Evolutionary conservation across 148 eudicot genomes (phyloP), one percentile per base, ranked within the genome.

Genomic region (Suaeda aralocaspica): DNA sequence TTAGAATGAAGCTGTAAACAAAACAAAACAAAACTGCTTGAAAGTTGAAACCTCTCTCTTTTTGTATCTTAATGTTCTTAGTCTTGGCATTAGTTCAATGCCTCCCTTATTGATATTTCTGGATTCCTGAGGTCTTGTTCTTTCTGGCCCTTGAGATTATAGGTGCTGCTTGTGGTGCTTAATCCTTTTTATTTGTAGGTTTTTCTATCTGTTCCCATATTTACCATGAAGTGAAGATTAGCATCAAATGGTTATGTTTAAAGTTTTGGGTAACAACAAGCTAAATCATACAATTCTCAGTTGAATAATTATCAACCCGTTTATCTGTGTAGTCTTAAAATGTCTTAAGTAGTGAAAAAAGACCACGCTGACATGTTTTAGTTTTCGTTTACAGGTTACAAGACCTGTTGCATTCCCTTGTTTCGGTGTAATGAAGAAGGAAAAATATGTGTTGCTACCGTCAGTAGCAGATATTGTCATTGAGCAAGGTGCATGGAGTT

Each of bases 391-490:
- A 74, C 72, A 92, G 98, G 88, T 86, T 26, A 83, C 80, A 57
- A 86, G 82, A 74, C 96, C 96, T 18, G 90, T 88, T 65, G 78
- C 87, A 45, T 83, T 92, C 64, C 93, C 96, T 13, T 92, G 91
- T 74, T 88, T 92, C 70, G 98, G 98, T 36, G 91, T 74, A 39
- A 69, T 86, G 83, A 86, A 81, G 84, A 89, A 85, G 80, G 96
- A 92, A 84, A 92, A 92, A 79, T 84, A 92, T 79, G 79, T 89
- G 31, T 42, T 88, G 33, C 68, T 92, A 77, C 88, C 91, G 61
- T 86, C 93, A 14, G 96, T 89, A 59, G 84, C 89, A 29, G 96
- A 89, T 71, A 81, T 92, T 82, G 89, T 89, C 22, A 81, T 92
- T 62, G 93, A 92, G 82, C 98, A 92, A 82, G 98, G 98, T 89